These are phyloP conservation scores for Hydnum rufescens DNA, from an alignment of 768 basidiomycete genomes.

Conservation along the genomic window DNA sequence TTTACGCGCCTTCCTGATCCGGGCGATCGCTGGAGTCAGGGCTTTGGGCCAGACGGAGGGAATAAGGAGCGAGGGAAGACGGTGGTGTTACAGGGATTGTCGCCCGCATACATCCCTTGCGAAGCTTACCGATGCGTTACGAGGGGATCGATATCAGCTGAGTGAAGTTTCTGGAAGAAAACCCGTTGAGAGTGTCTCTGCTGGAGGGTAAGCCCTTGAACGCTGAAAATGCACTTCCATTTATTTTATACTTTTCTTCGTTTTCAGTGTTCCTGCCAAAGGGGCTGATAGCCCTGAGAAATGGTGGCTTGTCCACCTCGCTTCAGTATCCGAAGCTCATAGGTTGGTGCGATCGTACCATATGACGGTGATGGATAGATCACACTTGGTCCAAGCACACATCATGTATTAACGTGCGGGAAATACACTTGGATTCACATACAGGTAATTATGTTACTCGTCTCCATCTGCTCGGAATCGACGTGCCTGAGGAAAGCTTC, in stretches of 20 bases:
- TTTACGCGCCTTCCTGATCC: background rate
- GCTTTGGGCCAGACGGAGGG: no score
- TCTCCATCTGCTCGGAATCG: slow-evolving; percentile 14
- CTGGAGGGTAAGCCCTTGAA: background rate
- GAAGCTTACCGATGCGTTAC: background rate
- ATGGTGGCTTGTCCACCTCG: slow-evolving; percentile 25
- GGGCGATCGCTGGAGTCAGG: no score
- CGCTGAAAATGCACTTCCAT: background rate
- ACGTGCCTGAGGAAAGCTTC: slow-evolving; percentile 8
- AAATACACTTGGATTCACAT: background rate
- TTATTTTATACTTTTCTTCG: background rate
- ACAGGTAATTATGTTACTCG: slow-evolving; percentile 5
- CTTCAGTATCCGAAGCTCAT: slow-evolving; percentile 44
- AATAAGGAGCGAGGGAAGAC: background rate
- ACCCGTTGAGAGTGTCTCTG: no score
- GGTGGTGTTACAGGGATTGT: background rate
- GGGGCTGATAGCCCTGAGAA: background rate
- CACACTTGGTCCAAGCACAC: slow-evolving; percentile 27
- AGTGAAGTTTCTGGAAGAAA: no score
- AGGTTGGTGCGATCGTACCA: slow-evolving; percentile 44
- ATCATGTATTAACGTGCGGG: slow-evolving; percentile 32
- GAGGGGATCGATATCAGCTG: background rate
- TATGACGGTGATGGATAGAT: slow-evolving; percentile 28
- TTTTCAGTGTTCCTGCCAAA: background rate
- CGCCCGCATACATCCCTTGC: background rate